phyloP scores from a whole-genome alignment of 331 rosid genomes.

The Malus hybrid region DNA sequence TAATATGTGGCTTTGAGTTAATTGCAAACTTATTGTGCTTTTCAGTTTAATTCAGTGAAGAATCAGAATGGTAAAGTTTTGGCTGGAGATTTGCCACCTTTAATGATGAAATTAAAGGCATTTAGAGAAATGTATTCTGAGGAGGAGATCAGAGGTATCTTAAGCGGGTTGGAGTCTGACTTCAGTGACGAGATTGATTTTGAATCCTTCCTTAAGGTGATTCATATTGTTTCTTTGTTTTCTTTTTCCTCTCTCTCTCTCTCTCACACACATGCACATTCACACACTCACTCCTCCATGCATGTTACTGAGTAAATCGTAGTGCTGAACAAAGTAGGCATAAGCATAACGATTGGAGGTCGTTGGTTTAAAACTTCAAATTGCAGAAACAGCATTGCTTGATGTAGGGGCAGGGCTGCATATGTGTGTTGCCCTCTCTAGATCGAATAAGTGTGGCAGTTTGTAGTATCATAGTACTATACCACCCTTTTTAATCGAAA shows the following conservation, averaged over 20 bases:
- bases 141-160: constrained; percentile 58
- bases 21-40: constrained; percentile 8
- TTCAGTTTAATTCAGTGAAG: constrained; percentile 51
- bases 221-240: constrained; percentile 13
- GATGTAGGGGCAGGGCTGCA: background rate
- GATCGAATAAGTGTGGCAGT: background rate
- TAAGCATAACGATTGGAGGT: background rate
- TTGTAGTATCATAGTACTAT: background rate
- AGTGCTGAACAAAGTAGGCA: background rate
- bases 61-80: constrained; percentile 72
- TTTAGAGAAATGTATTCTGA: constrained; percentile 50
- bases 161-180: constrained; percentile 51
- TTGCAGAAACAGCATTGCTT: background rate
- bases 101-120: constrained; percentile 62
- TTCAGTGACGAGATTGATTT: constrained; percentile 64
- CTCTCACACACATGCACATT: background rate
- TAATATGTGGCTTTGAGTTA: background rate
- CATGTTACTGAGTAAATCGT: background rate
- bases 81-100: constrained; percentile 55
- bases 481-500: background rate
- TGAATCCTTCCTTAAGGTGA: constrained; percentile 81
- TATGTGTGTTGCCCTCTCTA: background rate
- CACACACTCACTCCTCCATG: background rate
- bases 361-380: background rate
- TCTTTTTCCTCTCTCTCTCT: background rate